Conservation (phyloP, 2,329 filamentous ascomycete genomes). For the Botrytis deweyae region DNA sequence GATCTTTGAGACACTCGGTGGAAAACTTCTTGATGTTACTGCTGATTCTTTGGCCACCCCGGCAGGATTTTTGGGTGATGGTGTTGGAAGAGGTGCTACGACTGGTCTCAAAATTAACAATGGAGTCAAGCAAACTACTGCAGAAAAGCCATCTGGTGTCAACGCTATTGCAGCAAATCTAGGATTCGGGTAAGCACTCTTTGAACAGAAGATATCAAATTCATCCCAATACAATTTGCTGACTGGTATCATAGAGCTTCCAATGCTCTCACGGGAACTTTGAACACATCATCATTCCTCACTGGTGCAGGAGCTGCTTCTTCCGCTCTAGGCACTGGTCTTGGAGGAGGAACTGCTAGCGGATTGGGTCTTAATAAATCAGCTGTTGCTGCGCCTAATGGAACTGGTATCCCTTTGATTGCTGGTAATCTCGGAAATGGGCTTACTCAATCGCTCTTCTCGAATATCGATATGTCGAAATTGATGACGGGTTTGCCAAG, state of each 20-base stretch:
- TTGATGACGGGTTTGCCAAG: constrained; percentile 7
- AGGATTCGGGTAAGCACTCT: constrained; percentile 16
- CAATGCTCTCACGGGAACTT: constrained; percentile 14
- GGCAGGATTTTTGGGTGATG: constrained; percentile 13
- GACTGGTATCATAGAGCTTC: background rate
- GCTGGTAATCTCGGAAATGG: constrained; percentile 13
- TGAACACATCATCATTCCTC: constrained; percentile 3
- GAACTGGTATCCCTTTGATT: constrained; percentile 5
- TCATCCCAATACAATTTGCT: background rate
- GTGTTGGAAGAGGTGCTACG: constrained; percentile 18
- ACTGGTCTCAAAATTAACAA: constrained; percentile 19
- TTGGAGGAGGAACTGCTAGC: constrained; percentile 18
- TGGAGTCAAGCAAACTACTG: constrained; percentile 13
- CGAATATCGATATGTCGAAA: constrained; percentile 21
- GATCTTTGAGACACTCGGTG: background rate
- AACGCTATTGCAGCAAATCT: constrained; percentile 13
- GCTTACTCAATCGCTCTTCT: constrained; percentile 13
- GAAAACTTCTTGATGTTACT: background rate
- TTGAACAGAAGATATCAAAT: background rate
- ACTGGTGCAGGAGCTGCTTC: background rate
- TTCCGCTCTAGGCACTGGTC: constrained; percentile 13
- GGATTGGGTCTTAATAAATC: constrained; percentile 17
- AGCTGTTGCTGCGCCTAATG: constrained; percentile 8
- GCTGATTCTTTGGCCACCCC: constrained; percentile 9
- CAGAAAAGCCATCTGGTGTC: constrained; percentile 11